Base-by-base conservation (phyloP, 495 filamentous ascomycete species). In the Apodospora peruviana region DNA sequence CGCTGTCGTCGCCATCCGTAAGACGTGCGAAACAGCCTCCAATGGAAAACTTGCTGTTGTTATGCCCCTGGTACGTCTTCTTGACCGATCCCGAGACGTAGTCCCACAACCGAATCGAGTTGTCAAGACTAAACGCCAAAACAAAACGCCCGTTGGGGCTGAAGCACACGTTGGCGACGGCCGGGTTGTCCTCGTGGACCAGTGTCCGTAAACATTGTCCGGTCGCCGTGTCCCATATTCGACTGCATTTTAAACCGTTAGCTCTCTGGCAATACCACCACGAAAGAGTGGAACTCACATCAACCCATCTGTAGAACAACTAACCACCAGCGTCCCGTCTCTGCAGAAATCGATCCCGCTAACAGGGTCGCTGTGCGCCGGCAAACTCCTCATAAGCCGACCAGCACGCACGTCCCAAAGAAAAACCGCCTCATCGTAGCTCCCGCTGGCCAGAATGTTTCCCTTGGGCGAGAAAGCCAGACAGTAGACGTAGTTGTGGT, bases 11-110 rank as follows among this genome's bases (percentile, higher is more conserved):
- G 35, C 34, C 39, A 23, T 63, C 70, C 24, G 76, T 64, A 50
- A 90, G 82, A 14, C 76, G 62, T 22, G 88, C 90, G 68, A 96
- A 96, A 20, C 82, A 80, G 4, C 91, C 89, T 20, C 79, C 79
- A 21, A 97, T 72, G 50, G 88, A 90, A 70, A 84, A 96, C 45
- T 85, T 87, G 54, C 79, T 74, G 64, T 96, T 97, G 44, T 74
- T 69, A 64, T 97, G 94, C 7, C 94, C 93, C 67, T 95, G 88
- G 74, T 96, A 98, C 19, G 93, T 98, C 76, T 97, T 98, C 51
- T 95, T 83, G 56, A 88, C 89, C 5, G 69, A 61, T 2, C 91
- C 90, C 21, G 88, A 81, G 2, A 93, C 85, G 56, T 96, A 98
- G 66, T 95, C 85, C 93, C 93, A 98, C 44, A 98, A 72, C 12